Evolutionary conservation across 345 rosid species (phyloP), one percentile per base, ranked within the genome.

Genomic region (Syzygium oleosum): DNA sequence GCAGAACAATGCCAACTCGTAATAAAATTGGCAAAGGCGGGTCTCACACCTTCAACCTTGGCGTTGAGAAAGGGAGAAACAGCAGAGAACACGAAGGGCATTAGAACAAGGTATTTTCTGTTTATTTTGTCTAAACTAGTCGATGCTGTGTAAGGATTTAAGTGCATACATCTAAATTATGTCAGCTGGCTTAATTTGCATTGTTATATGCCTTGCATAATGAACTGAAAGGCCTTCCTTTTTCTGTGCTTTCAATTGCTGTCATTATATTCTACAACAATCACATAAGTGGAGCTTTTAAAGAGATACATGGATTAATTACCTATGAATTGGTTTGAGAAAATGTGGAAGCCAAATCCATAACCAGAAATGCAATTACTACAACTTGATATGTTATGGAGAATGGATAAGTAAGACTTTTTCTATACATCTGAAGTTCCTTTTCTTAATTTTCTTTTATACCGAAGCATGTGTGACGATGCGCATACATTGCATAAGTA

Each of bases 21-120:
- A 84, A 91, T 92, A 13, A 53, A 91, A 46, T 89, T 91, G 90
- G 93, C 97, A 80, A 93, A 92, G 88, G 85, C 86, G 22, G 73
- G 84, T 29, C 95, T 96, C 84, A 85, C 34, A 77, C 97, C 98
- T 53, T 95, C 98, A 51, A 85, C 88, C 43, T 84, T 96, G 87
- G 97, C 95, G 53, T 88, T 93, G 85, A 89, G 95, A 25, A 90
- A 87, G 87, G 96, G 97, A 79, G 96, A 96, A 88, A 91, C 94
- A 6, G 89, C 3, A 52, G 90, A 92, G 49, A 91, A 43, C 86
- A 91, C 93, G 12, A 87, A 92, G 85, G 94, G 92, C 80, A 90
- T 93, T 88, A 93, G 98, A 94, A 96, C 98, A 88, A 96, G 98
- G 97, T 96, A 88, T 77, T n/a, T n/a, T 85, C 27, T 52, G 38